phyloP scores from a whole-genome alignment of 1,284 basidiomycete species.

The Stygiomarasmius scandens region DNA sequence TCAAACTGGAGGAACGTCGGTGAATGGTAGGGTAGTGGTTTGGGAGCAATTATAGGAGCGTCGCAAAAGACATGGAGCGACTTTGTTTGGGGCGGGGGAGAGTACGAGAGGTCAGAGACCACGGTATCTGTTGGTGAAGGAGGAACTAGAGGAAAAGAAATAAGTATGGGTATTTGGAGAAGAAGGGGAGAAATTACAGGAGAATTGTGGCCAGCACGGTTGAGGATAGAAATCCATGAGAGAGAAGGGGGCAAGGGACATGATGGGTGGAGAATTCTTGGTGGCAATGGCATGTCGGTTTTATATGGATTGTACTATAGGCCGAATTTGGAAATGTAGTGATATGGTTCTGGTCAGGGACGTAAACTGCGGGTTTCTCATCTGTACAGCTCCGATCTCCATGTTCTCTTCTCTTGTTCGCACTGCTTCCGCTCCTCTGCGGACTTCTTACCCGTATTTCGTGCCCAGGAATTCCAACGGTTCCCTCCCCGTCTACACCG shows the following conservation, averaged over 20 bases:
- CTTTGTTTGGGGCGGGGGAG: slow-evolving; percentile 23
- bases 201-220: neutral
- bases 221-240: neutral
- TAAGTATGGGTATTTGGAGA: neutral
- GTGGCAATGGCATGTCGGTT: neutral
- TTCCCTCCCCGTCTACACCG: slow-evolving; percentile 72
- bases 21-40: slow-evolving; percentile 68
- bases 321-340: neutral
- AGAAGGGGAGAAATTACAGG: neutral
- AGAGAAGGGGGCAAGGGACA: neutral
- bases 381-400: neutral
- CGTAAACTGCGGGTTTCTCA: neutral
- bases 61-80: slow-evolving; percentile 42
- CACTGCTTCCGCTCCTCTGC: slow-evolving; percentile 2
- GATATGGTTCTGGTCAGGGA: neutral
- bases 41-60: slow-evolving; percentile 65
- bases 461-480: slow-evolving; percentile 66
- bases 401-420: slow-evolving; percentile 4
- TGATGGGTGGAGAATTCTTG: neutral
- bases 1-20: slow-evolving; percentile 70
- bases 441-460: slow-evolving; percentile 47
- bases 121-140: slow-evolving; percentile 46
- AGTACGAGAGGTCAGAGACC: slow-evolving; percentile 27
- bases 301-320: neutral
- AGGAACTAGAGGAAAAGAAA: slow-evolving; percentile 28